Percentiles rank a stretch among this genome's conserved stretches.
phyloP scores from a whole-genome alignment of 176 grass and related monocot species.

The Paspalum vaginatum region DNA sequence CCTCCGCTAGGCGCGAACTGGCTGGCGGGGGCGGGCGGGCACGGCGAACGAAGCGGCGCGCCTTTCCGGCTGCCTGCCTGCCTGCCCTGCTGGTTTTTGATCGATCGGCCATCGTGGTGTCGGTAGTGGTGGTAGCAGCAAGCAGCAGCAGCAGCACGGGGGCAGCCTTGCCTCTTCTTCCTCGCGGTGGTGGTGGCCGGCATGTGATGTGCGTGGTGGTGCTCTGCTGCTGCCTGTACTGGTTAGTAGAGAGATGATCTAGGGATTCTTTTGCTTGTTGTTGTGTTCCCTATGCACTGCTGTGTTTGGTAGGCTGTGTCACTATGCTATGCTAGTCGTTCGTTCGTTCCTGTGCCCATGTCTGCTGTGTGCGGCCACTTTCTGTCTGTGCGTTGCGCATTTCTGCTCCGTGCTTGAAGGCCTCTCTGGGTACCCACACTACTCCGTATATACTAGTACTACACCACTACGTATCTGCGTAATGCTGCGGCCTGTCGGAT shows the following conservation, averaged over 20 bases:
- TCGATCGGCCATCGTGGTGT: background rate
- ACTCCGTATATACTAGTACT: no score
- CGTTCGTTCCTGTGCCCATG: no score
- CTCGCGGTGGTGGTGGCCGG: background rate
- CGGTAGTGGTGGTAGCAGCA: no score
- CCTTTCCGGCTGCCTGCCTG: background rate
- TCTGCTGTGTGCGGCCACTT: no score
- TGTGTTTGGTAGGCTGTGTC: background rate
- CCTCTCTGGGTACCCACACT: no score
- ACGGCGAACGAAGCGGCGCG: background rate
- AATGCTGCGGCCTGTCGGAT: no score
- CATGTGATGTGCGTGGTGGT: no score
- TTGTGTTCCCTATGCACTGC: background rate
- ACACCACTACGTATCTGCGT: no score
- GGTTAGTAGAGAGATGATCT: constrained; percentile 12
- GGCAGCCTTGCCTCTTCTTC: background rate
- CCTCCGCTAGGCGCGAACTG: background rate
- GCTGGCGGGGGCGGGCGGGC: background rate
- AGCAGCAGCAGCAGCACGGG: background rate
- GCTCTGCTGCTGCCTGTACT: background rate
- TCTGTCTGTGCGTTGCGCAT: no score
- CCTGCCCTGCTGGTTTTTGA: constrained; percentile 32
- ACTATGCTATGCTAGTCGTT: background rate
- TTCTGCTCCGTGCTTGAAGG: no score
- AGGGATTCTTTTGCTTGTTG: constrained; percentile 46